phyloP scores from a whole-genome alignment of 1,284 basidiomycete species.

The Coniferiporia sulphurascens region DNA sequence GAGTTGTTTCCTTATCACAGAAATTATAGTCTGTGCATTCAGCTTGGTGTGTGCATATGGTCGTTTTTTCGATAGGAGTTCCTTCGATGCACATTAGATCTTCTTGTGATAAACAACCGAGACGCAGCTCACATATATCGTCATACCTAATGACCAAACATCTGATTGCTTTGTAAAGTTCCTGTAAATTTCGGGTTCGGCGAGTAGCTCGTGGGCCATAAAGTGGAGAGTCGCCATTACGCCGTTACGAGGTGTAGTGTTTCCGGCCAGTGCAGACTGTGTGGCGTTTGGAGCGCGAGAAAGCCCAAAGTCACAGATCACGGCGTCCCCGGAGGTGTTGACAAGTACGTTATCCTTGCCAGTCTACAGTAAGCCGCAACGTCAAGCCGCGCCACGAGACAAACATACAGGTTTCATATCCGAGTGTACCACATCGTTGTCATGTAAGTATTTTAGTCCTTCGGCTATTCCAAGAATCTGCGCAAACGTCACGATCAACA shows the following conservation, averaged over 20 bases:
- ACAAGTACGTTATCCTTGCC: conserved; percentile 11
- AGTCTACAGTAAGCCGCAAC: too few species aligned
- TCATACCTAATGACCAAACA: conserved; percentile 16
- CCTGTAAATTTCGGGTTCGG: not conserved
- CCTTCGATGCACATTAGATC: not conserved
- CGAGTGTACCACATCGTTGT: conserved; percentile 1
- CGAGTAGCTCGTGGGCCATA: not conserved
- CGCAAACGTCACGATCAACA: too few species aligned
- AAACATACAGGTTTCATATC: conserved; percentile 10
- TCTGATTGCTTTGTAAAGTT: conserved; percentile 2
- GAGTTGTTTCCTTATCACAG: not conserved
- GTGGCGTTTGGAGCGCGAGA: not conserved
- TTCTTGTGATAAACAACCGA: not conserved
- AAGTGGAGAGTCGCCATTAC: too few species aligned
- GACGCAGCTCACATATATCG: conserved; percentile 2
- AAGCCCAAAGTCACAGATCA: not conserved
- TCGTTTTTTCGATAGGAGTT: not conserved
- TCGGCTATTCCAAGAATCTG: too few species aligned
- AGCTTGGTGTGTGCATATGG: not conserved
- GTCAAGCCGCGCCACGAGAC: not conserved
- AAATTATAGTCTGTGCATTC: not conserved
- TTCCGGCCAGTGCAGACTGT: not conserved
- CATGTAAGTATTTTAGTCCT: conserved; percentile 5
- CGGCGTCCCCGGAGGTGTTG: not conserved
- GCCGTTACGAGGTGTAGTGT: not conserved